Base-by-base conservation (phyloP, 2,329 filamentous ascomycete genomes). In the Beauveria caledonica region DNA sequence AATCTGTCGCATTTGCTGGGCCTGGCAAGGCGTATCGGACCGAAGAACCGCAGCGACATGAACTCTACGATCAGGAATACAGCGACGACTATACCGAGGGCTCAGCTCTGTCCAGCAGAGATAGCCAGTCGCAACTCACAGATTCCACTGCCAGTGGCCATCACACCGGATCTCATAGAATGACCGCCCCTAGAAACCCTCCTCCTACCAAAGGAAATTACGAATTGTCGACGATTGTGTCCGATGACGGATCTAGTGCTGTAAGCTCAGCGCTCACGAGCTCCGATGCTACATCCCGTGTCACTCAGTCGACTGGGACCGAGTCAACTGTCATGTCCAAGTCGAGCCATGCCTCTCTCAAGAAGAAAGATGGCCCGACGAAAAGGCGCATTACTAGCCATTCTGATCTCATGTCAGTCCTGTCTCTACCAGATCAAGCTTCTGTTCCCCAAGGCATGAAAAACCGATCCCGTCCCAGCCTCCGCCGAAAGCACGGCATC, bases 341-440 rank as follows among this genome's bases (percentile, higher is more conserved):
- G 64, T 78, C 76, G 29, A 76, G 75, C 19, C 76, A 72, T 61
- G 65, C 75, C 63, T 80, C 76, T 63, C 76, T 72, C 61, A 76
- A 70, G 74, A 63, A 61, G 25, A 67, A 64, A 15, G 65, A 70
- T 63, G 74, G 80, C 1, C 80, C 78, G 48, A 76, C 90, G 39
- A 90, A 88, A 71, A 84, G 90, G 64, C 85, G 89, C 62, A 80
- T 96, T 44, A 96, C 92, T 4, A 96, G 90, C 62, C 92, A 97
- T 73, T 92, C 92, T 17, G 94, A 99, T 72, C 80, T 99, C 25
- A 90, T 99, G 44, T 97, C 94, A 0, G 91, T 96, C 3, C 78
- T 99, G 9, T 97, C 92, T 0, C 76, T 90, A 62, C 86, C 87
- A 0, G 80, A 86, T 62, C 76, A 84, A 60, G 74, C 74, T 40